Conservation (phyloP, 192 early-diverging fungal species). For the Backusella sp. region DNA sequence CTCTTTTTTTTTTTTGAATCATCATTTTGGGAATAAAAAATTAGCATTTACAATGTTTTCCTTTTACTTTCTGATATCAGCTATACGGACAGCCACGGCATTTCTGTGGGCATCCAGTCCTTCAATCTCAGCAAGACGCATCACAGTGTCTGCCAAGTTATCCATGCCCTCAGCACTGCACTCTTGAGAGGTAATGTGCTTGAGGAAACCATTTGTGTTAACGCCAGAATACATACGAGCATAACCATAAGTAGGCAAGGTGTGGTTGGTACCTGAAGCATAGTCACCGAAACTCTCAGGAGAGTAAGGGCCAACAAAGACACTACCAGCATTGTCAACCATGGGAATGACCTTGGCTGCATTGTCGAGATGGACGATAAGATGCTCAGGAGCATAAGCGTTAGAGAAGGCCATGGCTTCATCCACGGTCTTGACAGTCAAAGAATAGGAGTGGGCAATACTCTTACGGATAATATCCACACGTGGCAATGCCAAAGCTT, state of each 20-base stretch:
- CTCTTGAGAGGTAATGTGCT: conserved; percentile 95
- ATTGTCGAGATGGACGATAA: conserved; percentile 89
- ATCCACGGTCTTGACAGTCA: conserved; percentile 66
- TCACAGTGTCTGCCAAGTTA: conserved; percentile 85
- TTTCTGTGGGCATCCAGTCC: conserved; percentile 96
- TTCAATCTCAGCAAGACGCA: conserved; percentile 92
- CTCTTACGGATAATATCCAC: conserved; percentile 84
- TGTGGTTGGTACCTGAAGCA: conserved; percentile 99
- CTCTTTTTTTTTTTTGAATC: too few species aligned
- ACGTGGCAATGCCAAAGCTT: conserved; percentile 85
- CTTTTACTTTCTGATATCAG: conserved; percentile 50
- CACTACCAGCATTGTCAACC: conserved; percentile 90
- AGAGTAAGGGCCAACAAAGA: conserved; percentile 96
- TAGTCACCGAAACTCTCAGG: conserved; percentile 99
- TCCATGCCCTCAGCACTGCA: conserved; percentile 87
- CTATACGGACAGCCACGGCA: conserved; percentile 90
- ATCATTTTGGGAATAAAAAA: background rate
- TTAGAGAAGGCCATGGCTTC: conserved; percentile 93
- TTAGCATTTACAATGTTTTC: background rate
- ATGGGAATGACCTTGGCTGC: conserved; percentile 61
- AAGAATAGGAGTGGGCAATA: conserved; percentile 83
- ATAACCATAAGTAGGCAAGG: conserved; percentile 98
- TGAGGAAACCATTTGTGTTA: conserved; percentile 94
- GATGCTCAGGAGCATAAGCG: conserved; percentile 95
- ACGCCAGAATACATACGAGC: conserved; percentile 98